phyloP scores from a whole-genome alignment of 306 rosid species.

The Pachyrhizus erosus region DNA sequence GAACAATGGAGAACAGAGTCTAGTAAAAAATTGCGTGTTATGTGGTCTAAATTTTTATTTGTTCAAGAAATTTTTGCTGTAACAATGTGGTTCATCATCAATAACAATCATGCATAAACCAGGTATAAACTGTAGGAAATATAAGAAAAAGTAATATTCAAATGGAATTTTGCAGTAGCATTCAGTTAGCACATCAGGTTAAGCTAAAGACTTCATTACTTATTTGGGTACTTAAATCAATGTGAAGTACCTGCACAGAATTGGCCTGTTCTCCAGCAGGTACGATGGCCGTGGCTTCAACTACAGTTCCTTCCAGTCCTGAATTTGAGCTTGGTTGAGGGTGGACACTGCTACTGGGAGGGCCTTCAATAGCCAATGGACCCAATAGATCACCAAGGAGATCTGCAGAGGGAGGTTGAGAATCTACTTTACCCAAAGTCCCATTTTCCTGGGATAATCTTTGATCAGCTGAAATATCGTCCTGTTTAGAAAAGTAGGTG shows the following conservation, averaged over 20 bases:
- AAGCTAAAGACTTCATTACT: conserved; percentile 18
- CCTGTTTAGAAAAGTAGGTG: conserved; percentile 61
- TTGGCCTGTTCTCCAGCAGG: conserved; percentile 81
- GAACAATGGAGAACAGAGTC: conserved; percentile 34
- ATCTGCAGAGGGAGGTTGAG: conserved; percentile 67
- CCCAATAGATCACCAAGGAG: conserved; percentile 88
- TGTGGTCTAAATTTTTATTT: conserved; percentile 14
- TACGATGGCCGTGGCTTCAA: conserved; percentile 84
- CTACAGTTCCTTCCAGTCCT: conserved; percentile 61
- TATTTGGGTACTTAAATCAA: conserved; percentile 15
- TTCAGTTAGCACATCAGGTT: conserved; percentile 24
- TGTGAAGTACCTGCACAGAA: conserved; percentile 76
- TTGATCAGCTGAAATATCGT: conserved; percentile 56
- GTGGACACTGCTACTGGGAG: conserved; percentile 63
- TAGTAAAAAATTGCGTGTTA: neutral
- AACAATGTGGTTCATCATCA: conserved; percentile 26
- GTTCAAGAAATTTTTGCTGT: conserved; percentile 17
- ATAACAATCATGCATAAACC: conserved; percentile 6
- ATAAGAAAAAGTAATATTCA: conserved; percentile 16
- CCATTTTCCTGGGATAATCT: conserved; percentile 76
- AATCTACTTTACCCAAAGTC: conserved; percentile 62
- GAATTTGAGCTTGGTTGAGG: conserved; percentile 54
- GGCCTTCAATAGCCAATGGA: conserved; percentile 96
- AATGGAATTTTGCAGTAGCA: conserved; percentile 1
- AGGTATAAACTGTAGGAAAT: neutral